Evolutionary conservation across 305 asterid genomes (phyloP), one percentile per base, ranked within the genome.

Genomic region (Fraxinus baroniana): DNA sequence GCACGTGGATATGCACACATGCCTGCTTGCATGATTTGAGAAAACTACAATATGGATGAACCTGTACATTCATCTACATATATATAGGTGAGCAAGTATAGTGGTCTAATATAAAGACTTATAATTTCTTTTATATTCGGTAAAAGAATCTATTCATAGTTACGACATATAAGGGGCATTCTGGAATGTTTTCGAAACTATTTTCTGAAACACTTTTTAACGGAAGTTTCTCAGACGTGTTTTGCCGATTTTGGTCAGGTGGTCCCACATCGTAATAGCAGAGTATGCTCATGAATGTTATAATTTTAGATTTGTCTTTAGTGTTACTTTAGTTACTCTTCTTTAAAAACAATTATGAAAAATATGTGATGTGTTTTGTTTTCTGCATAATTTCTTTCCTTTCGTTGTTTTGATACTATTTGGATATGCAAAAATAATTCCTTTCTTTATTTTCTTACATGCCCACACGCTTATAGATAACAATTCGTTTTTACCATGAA

Each of bases 41-140:
- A 35, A 46, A 64, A 80, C 57, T 68, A 72, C 82, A 76, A 44
- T 73, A 32, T 24, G 74, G 71, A 79, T 79, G 66, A 18, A 33
- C 39, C 24, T 24, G 39, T 66, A 39, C 30, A 66, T 22, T 28
- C 22, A 41, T 24, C 39, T 28, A 68, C 74, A 28, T 28, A 68
- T 68, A 68, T 28, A 68, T 28, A 68, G 36, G 39, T 26, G 74
- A 68, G 74, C 18, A 64, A 32, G 8, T 20, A 76, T 64, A 78
- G 33, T 24, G 52, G 5, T 15, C 44, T 64, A 9, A 20, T 66
- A 15, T 3, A 60, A 75, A 64, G 26, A 52, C 9, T 78, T 70
- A 26, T n/a, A 78, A n/a, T 71, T 72, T 72, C 74, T 78, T 55
- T 70, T 28, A 36, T 72, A 30, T 80, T 76, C 70, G 17, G 24